phyloP scores from a whole-genome alignment of 768 basidiomycete species.

The Tylopilus sp. region DNA sequence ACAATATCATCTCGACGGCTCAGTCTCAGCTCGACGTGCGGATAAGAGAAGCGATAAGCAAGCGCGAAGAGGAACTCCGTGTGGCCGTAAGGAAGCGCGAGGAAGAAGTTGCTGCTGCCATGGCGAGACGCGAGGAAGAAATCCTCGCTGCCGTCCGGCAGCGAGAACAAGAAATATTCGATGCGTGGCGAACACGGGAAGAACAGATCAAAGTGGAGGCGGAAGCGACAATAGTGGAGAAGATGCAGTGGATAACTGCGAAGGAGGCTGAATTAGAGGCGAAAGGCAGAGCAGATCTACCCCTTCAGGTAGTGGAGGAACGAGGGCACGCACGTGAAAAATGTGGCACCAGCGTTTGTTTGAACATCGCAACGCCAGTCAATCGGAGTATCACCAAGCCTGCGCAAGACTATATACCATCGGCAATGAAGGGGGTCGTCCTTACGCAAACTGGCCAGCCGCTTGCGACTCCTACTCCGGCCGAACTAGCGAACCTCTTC shows the following conservation, averaged over 20 bases:
- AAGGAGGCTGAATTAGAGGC: slow-evolving; percentile 51
- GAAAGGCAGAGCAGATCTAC: slow-evolving; percentile 53
- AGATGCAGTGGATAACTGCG: slow-evolving; percentile 44
- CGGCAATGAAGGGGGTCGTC: slow-evolving; percentile 76
- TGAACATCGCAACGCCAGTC: slow-evolving; percentile 49
- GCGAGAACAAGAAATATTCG: slow-evolving; percentile 60
- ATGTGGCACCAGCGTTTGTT: slow-evolving; percentile 11
- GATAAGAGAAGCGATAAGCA: slow-evolving; percentile 54
- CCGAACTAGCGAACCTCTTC: slow-evolving; percentile 64
- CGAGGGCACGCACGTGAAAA: slow-evolving; percentile 24
- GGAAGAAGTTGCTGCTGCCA: slow-evolving; percentile 63
- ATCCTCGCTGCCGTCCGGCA: slow-evolving; percentile 63
- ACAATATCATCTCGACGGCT: slow-evolving; percentile 38
- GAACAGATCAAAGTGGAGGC: slow-evolving; percentile 50
- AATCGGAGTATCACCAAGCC: slow-evolving; percentile 33
- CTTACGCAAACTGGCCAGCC: slow-evolving; percentile 75
- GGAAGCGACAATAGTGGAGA: slow-evolving; percentile 36
- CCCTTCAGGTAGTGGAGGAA: slow-evolving; percentile 36
- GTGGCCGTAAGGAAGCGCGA: slow-evolving; percentile 63
- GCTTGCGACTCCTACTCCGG: slow-evolving; percentile 66
- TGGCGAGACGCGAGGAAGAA: slow-evolving; percentile 65
- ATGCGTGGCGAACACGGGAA: slow-evolving; percentile 56
- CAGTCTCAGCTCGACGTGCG: slow-evolving; percentile 42
- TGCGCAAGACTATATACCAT: slow-evolving; percentile 31
- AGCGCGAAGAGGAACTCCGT: slow-evolving; percentile 68